These are phyloP conservation scores for Pilasporangium apinafurcum DNA, from an alignment of 352 stramenopile species.

Conservation along the genomic window DNA sequence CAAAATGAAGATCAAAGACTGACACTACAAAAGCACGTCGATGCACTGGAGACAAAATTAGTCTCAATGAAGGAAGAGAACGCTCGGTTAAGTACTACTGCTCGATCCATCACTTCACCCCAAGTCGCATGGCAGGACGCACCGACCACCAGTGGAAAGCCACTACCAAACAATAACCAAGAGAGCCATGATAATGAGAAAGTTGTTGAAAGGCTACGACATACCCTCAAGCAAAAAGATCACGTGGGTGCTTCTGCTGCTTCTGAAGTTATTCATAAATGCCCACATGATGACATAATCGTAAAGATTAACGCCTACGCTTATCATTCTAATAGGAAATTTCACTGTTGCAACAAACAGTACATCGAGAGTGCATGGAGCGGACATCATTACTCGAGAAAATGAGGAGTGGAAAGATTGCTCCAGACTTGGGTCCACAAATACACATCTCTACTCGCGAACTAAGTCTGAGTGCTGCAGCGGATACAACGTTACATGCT, in stretches of 20 bases:
- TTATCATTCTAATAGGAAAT: conserved; percentile 50
- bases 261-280: no score
- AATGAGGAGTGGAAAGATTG: conserved; percentile 59
- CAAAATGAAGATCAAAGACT: conserved; percentile 8
- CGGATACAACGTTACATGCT: conserved; percentile 4
- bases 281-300: no score
- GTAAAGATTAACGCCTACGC: conserved; percentile 2
- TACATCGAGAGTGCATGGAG: conserved; percentile 80
- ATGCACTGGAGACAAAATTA: conserved; percentile 19
- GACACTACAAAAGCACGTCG: conserved; percentile 19
- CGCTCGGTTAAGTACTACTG: conserved; percentile 4
- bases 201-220: conserved; percentile 29
- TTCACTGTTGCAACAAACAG: conserved; percentile 61
- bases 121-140: conserved; percentile 7
- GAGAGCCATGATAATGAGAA: conserved; percentile 35
- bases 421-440: conserved; percentile 33
- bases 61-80: conserved; percentile 1
- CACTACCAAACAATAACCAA: conserved; percentile 22
- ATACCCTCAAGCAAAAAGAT: conserved; percentile 45
- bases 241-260: conserved; percentile 13
- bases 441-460: not conserved
- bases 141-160: not conserved
- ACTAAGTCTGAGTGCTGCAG: not conserved
- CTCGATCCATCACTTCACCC: not conserved
- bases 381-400: conserved; percentile 69